Evolutionary conservation across 169 alveolate genomes (phyloP).

Genomic region (Cryptosporidium parvum): DNA sequence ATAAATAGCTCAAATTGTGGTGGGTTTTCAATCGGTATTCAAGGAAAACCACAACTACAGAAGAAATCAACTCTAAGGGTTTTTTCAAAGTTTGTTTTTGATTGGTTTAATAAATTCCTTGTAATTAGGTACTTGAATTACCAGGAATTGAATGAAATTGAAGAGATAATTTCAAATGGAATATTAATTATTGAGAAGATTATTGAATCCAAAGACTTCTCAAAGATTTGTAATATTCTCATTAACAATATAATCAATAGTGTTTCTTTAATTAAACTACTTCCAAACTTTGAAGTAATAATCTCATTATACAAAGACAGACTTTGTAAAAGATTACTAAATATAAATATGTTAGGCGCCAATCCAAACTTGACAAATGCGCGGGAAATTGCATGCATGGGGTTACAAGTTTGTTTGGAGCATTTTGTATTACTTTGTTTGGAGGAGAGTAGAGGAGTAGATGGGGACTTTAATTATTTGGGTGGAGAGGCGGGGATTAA

Average conservation of each 20-base stretch:
- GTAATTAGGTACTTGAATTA: background rate
- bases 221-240: slow-evolving; percentile 6
- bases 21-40: background rate
- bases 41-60: background rate
- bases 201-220: background rate
- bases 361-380: background rate
- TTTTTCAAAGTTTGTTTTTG: background rate
- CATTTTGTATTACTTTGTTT: slow-evolving; percentile 30
- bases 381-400: slow-evolving; percentile 4
- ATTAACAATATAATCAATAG: slow-evolving; percentile 19
- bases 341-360: background rate
- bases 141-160: background rate
- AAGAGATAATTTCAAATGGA: background rate
- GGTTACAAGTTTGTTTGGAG: slow-evolving; percentile 26
- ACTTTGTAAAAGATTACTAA: slow-evolving; percentile 28
- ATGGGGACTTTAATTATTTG: background rate
- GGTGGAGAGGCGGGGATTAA: slow-evolving; percentile 12
- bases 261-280: slow-evolving; percentile 8
- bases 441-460: background rate
- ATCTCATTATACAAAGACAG: slow-evolving; percentile 64
- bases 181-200: background rate
- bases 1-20: background rate
- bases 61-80: background rate
- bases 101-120: slow-evolving; percentile 3
- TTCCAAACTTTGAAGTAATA: slow-evolving; percentile 31